These are phyloP conservation scores for Talaromyces sp. DNA, from an alignment of 2,329 filamentous ascomycete genomes.

Conservation along the genomic window DNA sequence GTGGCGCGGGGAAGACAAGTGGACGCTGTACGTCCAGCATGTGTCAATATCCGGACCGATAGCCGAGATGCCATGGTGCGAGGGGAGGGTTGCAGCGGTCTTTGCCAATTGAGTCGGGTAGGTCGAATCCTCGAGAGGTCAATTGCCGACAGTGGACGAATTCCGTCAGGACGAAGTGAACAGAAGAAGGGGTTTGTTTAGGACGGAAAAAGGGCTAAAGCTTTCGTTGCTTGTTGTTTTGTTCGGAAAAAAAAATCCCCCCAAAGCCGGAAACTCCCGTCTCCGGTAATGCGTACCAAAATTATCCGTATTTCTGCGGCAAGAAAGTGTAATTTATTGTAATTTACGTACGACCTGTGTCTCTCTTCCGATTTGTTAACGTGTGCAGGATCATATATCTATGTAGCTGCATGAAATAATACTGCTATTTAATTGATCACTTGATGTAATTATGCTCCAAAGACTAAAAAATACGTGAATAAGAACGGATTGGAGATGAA, in stretches of 20 bases:
- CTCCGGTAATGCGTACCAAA: conserved; percentile 3
- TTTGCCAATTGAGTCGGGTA: conserved; percentile 5
- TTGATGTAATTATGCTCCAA: neutral
- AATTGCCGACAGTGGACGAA: conserved; percentile 3
- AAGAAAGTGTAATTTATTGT: neutral
- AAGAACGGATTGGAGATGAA: too few relatives aligned
- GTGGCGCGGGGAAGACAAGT: conserved; percentile 30
- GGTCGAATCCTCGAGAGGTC: neutral
- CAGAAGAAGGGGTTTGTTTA: neutral
- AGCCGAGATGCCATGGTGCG: conserved; percentile 12
- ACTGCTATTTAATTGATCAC: neutral
- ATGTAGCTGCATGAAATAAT: neutral
- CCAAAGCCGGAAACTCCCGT: conserved; percentile 1
- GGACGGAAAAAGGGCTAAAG: neutral
- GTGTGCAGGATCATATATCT: neutral
- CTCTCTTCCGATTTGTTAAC: neutral
- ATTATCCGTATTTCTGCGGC: neutral
- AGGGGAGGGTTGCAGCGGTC: neutral
- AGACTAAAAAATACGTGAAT: neutral
- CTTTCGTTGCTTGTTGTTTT: neutral
- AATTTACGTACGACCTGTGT: neutral
- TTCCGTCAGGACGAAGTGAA: neutral
- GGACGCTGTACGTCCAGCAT: conserved; percentile 27
- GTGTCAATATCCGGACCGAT: conserved; percentile 23
- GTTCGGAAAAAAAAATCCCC: neutral